Base-by-base conservation (phyloP, 257 asterid species). In the Osmanthus fragrans region DNA sequence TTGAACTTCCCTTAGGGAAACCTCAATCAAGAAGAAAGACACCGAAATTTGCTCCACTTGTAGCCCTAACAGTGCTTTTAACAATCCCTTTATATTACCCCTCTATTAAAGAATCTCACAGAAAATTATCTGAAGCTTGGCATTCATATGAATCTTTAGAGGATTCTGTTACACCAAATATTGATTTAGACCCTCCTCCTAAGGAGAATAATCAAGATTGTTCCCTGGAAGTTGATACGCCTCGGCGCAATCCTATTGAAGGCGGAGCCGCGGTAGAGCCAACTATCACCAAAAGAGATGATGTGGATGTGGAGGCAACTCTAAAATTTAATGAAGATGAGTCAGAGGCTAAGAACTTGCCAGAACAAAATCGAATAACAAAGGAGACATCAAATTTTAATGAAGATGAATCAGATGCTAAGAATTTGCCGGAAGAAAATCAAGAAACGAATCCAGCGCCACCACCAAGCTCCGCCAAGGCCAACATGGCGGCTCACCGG, bases 71-170 rank as follows among this genome's bases (percentile, higher is more conserved):
- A 0, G 36, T 86, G n/a, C 66, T 92, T 64, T 67, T 90, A 68
- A 83, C 96, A 33, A 63, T 91, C 72, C 88, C 88, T 39, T 65
- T 89, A 25, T 85, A 84, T 71, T 83, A 79, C 81, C 86, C 91
- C 25, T 76, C 79, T 49, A 29, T 80, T 1, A 49, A 80, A 9
- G 75, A 76, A 56, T 79, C 83, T 74, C 79, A 79, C 6, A 81
- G 75, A 67, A 86, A 80, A 68, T 51, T 79, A 2, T 58, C 84
- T 36, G 84, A 72, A 66, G 66, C 78, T 15, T 29, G 75, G 5
- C 63, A 37, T 12, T 72, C 76, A 30, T 68, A 72, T 42, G 76
- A 81, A 36, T 81, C 84, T 33, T 71, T 56, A 3, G 80, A 75
- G 7, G 49, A 76, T 45, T 68, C 78, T 2, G 51, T 70, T 33